Conservation (phyloP, 1,284 basidiomycete species). For the Malassezia japonica region DNA sequence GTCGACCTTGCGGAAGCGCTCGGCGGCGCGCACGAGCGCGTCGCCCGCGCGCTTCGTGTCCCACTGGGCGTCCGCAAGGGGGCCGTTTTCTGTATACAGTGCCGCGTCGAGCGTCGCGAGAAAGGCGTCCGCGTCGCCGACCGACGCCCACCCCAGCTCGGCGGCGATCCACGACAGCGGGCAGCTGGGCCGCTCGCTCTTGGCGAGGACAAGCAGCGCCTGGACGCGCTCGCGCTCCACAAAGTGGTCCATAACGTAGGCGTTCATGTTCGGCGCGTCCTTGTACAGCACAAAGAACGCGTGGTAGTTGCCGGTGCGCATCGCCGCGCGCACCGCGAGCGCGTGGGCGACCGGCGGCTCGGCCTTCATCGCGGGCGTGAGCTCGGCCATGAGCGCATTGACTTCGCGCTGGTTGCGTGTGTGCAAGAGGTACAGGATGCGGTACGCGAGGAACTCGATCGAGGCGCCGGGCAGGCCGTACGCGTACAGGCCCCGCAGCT, state of each 20-base stretch:
- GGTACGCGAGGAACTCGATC: conserved; percentile 93
- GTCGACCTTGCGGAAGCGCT: conserved; percentile 53
- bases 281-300: conserved; percentile 76
- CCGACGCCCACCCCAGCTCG: conserved; percentile 72
- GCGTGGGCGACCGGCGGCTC: conserved; percentile 75
- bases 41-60: conserved; percentile 52
- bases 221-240: conserved; percentile 79
- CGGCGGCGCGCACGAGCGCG: conserved; percentile 49
- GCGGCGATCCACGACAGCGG: conserved; percentile 66
- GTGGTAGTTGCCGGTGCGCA: conserved; percentile 88
- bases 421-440: conserved; percentile 88
- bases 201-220: conserved; percentile 74
- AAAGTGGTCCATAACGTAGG: conserved; percentile 98
- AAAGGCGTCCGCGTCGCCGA: conserved; percentile 62
- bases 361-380: conserved; percentile 77
- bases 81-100: conserved; percentile 53
- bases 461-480: conserved; percentile 78
- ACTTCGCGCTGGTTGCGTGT: conserved; percentile 93
- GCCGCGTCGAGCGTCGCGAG: conserved; percentile 62
- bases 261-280: conserved; percentile 89
- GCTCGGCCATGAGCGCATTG: conserved; percentile 86
- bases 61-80: conserved; percentile 48
- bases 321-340: conserved; percentile 72
- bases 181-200: conserved; percentile 50
- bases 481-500: conserved; percentile 81